Conservation (phyloP, 78 protist species). For the slime mould (Dictyostelium discoideum) region dicty_2.7 NC_007088.5:2852001-2852500, state of each 20-base stretch:
- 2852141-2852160: no score
- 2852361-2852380: conserved; percentile 41
- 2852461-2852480: conserved; percentile 1
- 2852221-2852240: background rate
- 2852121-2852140: background rate
- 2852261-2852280: background rate
- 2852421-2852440: background rate
- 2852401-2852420: conserved; percentile 4
- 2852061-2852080: background rate
- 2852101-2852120: background rate
- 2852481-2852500: background rate
- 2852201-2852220: background rate
- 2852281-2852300: background rate
- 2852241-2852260: background rate
- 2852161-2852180: no score
- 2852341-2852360: conserved; percentile 48
- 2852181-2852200: no score
- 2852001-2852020: conserved; percentile 23
- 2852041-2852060: background rate
- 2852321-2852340: conserved; percentile 57
- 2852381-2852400: conserved; percentile 49
- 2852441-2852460: background rate
- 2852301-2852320: background rate
- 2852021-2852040: background rate
- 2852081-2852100: background rate